These are phyloP conservation scores for Ustilago cynodontis DNA, from an alignment of 1,284 basidiomycete species.

Conservation along the genomic window DNA sequence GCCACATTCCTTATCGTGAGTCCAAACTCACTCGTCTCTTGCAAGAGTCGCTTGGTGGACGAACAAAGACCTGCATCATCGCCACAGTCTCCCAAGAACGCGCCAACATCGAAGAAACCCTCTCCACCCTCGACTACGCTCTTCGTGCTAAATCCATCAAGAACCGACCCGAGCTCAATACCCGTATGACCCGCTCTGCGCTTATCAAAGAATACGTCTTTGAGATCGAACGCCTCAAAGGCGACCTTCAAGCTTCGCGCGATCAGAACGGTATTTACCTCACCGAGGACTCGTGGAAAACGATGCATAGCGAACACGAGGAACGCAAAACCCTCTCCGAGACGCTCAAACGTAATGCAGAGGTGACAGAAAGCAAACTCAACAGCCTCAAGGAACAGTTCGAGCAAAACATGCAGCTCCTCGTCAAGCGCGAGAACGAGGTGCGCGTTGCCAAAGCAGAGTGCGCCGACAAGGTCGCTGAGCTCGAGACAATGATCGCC, in stretches of 20 bases:
- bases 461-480: conserved; percentile 45
- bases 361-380: conserved; percentile 65
- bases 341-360: conserved; percentile 55
- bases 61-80: conserved; percentile 97
- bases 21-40: conserved; percentile 93
- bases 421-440: conserved; percentile 64
- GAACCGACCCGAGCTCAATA: conserved; percentile 95
- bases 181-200: conserved; percentile 90
- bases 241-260: conserved; percentile 77
- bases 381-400: conserved; percentile 67
- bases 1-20: conserved; percentile 87
- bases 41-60: conserved; percentile 98
- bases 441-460: conserved; percentile 50
- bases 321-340: conserved; percentile 52
- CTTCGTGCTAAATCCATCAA: conserved; percentile 94
- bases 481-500: conserved; percentile 51
- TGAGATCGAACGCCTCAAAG: conserved; percentile 95
- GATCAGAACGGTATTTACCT: conserved; percentile 66
- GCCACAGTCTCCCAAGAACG: conserved; percentile 76
- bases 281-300: conserved; percentile 59
- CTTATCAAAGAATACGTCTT: conserved; percentile 92
- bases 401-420: conserved; percentile 66
- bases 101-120: conserved; percentile 91
- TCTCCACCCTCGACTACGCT: conserved; percentile 97
- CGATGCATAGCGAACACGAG: conserved; percentile 60